Conservation (phyloP, 768 basidiomycete species). For the Auricularia cornea region DNA sequence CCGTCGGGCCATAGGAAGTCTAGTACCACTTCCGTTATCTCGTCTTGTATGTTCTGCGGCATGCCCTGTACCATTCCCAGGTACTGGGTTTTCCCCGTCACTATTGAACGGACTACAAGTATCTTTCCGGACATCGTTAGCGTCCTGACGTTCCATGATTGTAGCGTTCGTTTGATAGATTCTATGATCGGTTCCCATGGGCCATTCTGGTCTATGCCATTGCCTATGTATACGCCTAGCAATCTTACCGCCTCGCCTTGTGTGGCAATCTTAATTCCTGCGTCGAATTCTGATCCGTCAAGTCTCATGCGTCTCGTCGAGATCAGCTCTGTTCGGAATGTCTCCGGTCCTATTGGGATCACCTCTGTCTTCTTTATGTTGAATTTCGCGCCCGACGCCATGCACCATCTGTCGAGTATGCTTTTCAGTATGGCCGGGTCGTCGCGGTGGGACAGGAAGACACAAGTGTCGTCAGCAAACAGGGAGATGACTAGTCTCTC, state of each 20-base stretch:
- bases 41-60: background rate
- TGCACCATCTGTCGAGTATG: background rate
- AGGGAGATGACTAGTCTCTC: background rate
- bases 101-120: background rate
- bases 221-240: slow-evolving; percentile 7
- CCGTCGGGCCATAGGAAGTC: background rate
- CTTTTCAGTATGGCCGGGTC: background rate
- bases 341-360: background rate
- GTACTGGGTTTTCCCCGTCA: background rate
- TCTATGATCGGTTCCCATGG: slow-evolving; percentile 6
- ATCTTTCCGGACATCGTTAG: background rate
- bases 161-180: background rate
- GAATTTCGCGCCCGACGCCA: background rate
- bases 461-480: background rate
- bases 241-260: slow-evolving; percentile 6
- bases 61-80: background rate
- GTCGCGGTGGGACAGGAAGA: background rate
- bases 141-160: background rate
- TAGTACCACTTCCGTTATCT: background rate
- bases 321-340: background rate
- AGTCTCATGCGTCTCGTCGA: background rate
- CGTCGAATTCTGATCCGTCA: background rate
- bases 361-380: background rate
- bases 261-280: slow-evolving; percentile 3
- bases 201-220: slow-evolving; percentile 2